Conservation (phyloP, 768 basidiomycete species). For the Harrya chromipes region DNA sequence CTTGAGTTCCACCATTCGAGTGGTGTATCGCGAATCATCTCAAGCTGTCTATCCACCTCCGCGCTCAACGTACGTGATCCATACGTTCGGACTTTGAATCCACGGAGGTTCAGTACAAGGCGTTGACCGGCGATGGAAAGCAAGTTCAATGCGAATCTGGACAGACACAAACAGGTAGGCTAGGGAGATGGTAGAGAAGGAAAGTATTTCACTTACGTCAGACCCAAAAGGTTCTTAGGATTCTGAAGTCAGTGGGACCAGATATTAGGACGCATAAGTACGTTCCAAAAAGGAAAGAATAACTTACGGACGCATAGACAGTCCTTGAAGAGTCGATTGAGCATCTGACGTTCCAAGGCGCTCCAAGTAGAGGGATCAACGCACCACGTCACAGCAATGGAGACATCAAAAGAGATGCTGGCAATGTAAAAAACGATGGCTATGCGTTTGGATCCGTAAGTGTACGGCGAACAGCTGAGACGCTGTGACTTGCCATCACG, state of each 20-base stretch:
- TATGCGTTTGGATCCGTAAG: background rate
- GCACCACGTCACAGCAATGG: slow-evolving; percentile 2
- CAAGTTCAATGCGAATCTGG: slow-evolving; percentile 11
- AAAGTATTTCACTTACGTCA: background rate
- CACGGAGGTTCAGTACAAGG: slow-evolving; percentile 17
- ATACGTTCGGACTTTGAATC: slow-evolving; percentile 8
- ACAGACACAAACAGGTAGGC: too few relatives aligned
- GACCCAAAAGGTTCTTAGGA: background rate
- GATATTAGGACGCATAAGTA: background rate
- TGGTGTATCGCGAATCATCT: background rate
- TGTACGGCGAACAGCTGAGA: background rate
- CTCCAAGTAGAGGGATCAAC: background rate
- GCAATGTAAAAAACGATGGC: slow-evolving; percentile 4
- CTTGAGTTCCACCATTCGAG: background rate
- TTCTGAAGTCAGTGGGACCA: background rate
- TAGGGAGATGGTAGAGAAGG: too few relatives aligned
- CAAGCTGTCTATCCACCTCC: slow-evolving; percentile 17
- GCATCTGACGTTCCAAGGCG: background rate
- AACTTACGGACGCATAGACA: background rate
- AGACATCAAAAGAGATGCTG: background rate
- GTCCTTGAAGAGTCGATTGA: background rate
- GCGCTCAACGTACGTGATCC: slow-evolving; percentile 6
- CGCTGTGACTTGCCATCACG: slow-evolving; percentile 8
- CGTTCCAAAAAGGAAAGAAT: background rate
- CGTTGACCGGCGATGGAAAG: slow-evolving; percentile 21